These are phyloP conservation scores for Lophiostoma macrostomum DNA, from an alignment of 495 filamentous ascomycete species.

Conservation along the genomic window DNA sequence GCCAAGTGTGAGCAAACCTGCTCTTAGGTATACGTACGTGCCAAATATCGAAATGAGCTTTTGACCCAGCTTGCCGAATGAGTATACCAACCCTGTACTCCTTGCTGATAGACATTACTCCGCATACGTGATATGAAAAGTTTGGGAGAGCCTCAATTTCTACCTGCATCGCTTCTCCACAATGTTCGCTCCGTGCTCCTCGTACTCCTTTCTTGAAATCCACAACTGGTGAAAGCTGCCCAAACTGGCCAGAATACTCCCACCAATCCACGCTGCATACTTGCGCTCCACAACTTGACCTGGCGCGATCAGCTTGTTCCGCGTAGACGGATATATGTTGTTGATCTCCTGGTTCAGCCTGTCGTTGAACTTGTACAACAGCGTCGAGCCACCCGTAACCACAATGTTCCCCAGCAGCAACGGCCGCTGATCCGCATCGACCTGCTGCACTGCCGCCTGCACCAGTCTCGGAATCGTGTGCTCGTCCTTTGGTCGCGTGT, in stretches of 20 bases:
- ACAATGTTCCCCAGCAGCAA: conserved; percentile 84
- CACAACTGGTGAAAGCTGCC: conserved; percentile 99
- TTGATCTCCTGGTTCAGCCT: conserved; percentile 79
- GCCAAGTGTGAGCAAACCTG: too few species aligned
- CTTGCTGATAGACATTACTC: too few species aligned
- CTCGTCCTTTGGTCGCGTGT: conserved; percentile 55
- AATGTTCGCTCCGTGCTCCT: conserved; percentile 67
- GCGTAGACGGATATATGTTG: conserved; percentile 71
- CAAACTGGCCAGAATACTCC: conserved; percentile 91
- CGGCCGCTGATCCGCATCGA: conserved; percentile 87
- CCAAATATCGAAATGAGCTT: too few species aligned
- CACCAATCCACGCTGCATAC: conserved; percentile 93
- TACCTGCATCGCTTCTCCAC: conserved; percentile 80
- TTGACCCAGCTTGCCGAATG: too few species aligned
- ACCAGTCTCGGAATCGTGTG: conserved; percentile 80
- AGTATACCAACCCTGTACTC: too few species aligned
- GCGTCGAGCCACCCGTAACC: conserved; percentile 78
- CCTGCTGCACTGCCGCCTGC: conserved; percentile 66
- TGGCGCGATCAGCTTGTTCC: conserved; percentile 79
- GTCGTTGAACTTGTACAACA: conserved; percentile 87
- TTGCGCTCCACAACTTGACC: conserved; percentile 81
- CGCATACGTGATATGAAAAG: too few species aligned
- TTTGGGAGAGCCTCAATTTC: not conserved
- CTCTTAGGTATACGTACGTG: too few species aligned
- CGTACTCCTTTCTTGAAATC: conserved; percentile 84